Conservation (phyloP, 2,329 filamentous ascomycete species). For the Pleurostoma richardsiae region DNA sequence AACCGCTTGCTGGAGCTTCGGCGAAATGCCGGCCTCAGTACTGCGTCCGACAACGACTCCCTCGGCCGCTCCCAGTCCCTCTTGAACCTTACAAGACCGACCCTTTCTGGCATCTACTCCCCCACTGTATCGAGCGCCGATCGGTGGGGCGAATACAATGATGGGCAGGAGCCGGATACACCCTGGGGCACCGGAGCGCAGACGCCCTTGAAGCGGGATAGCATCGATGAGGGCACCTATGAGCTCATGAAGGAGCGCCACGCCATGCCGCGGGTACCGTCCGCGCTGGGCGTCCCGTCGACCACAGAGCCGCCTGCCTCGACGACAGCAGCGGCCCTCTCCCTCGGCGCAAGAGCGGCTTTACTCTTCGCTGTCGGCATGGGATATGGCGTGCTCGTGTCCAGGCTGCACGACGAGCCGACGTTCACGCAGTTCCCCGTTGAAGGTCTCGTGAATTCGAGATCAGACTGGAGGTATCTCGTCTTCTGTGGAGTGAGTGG, state of each 20-base stretch:
- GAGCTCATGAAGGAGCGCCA: slow-evolving; percentile 37
- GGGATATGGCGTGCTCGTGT: slow-evolving; percentile 76
- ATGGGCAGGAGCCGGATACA: slow-evolving; percentile 53
- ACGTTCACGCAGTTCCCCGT: slow-evolving; percentile 59
- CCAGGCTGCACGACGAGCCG: slow-evolving; percentile 69
- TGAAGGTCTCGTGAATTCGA: slow-evolving; percentile 32
- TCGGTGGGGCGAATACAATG: slow-evolving; percentile 24
- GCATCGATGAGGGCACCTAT: slow-evolving; percentile 38
- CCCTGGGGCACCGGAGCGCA: slow-evolving; percentile 77
- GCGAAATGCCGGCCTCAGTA: slow-evolving; percentile 9
- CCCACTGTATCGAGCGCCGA: slow-evolving; percentile 53
- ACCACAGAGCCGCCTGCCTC: slow-evolving; percentile 10
- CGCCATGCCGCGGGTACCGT: slow-evolving; percentile 22
- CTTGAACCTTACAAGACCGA: slow-evolving; percentile 82
- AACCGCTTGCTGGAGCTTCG: slow-evolving; percentile 28
- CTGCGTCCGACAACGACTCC: slow-evolving; percentile 23
- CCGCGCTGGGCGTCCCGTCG: slow-evolving; percentile 18
- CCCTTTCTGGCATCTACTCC: slow-evolving; percentile 87
- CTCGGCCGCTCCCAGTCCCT: slow-evolving; percentile 71
- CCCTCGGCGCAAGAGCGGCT: slow-evolving; percentile 50
- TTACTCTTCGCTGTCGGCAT: slow-evolving; percentile 76
- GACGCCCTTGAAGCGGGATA: slow-evolving; percentile 50
- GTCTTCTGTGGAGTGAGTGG: slow-evolving; percentile 78
- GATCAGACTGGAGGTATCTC: slow-evolving; percentile 61
- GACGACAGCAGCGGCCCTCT: slow-evolving; percentile 29